Conservation (phyloP, 2,329 filamentous ascomycete species). For the Cordyceps tenuipes region DNA sequence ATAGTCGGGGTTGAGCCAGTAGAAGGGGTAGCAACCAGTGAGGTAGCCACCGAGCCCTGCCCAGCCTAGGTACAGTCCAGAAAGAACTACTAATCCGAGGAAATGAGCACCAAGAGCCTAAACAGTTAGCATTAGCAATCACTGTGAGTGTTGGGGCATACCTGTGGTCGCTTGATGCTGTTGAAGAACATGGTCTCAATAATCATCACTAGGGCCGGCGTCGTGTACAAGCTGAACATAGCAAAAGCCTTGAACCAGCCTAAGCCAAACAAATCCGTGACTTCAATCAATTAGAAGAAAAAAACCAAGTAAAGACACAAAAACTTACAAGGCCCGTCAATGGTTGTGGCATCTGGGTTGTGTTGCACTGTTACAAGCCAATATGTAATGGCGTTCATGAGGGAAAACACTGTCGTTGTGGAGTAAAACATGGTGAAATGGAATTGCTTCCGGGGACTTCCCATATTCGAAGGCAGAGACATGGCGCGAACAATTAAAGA, state of each 20-base stretch:
- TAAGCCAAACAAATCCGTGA: slow-evolving; percentile 39
- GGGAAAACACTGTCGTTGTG: slow-evolving; percentile 34
- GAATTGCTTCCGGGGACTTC: slow-evolving; percentile 33
- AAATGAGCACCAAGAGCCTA: slow-evolving; percentile 39
- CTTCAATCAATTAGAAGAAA: slow-evolving; percentile 20
- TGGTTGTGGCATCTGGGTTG: slow-evolving; percentile 14
- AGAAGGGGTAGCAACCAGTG: slow-evolving; percentile 40
- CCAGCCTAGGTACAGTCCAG: slow-evolving; percentile 41
- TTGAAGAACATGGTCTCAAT: slow-evolving; percentile 42
- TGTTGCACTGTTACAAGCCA: slow-evolving; percentile 34
- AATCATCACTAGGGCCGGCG: slow-evolving; percentile 35
- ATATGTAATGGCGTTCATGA: slow-evolving; percentile 44
- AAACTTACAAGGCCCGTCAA: slow-evolving; percentile 13
- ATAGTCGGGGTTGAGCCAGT: slow-evolving; percentile 40
- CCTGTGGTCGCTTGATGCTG: slow-evolving; percentile 43
- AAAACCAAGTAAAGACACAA: background rate
- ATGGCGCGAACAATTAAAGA: slow-evolving; percentile 30
- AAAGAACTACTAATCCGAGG: slow-evolving; percentile 31
- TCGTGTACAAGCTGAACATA: slow-evolving; percentile 37
- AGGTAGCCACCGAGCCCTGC: slow-evolving; percentile 37
- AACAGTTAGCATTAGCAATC: slow-evolving; percentile 11
- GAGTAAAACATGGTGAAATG: slow-evolving; percentile 45
- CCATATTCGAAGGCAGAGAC: slow-evolving; percentile 37
- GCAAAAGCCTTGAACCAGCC: slow-evolving; percentile 40
- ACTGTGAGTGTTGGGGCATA: slow-evolving; percentile 21